phyloP scores from a whole-genome alignment of 164 flowering plant genomes.

The Sextonia rubra region DNA sequence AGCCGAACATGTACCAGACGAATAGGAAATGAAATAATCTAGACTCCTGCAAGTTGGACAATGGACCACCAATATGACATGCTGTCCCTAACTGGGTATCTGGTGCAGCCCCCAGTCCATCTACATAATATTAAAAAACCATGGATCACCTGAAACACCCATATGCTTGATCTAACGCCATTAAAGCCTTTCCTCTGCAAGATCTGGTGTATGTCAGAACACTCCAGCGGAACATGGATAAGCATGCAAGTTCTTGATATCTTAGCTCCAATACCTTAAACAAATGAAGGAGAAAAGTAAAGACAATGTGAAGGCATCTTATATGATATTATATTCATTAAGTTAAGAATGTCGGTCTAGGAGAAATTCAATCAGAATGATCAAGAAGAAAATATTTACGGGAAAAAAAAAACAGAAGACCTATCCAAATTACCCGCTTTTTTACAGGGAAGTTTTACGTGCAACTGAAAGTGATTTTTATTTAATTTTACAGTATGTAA shows the following conservation, averaged over 20 bases:
- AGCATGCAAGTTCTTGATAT: conserved; percentile 56
- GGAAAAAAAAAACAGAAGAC: background rate
- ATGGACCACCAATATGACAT: no score
- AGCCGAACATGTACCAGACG: no score
- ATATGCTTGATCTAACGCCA: conserved; percentile 72
- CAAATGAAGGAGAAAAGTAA: background rate
- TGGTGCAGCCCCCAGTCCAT: background rate
- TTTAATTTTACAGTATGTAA: no score
- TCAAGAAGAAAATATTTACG: background rate
- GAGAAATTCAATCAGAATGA: background rate
- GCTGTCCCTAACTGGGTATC: background rate
- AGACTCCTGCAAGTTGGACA: background rate
- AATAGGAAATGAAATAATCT: conserved; percentile 5
- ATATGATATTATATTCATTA: background rate
- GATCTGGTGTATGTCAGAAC: conserved; percentile 35
- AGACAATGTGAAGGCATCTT: background rate
- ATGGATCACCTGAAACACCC: conserved; percentile 70
- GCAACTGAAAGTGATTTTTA: background rate
- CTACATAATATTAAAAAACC: background rate
- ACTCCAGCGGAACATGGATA: conserved; percentile 61
- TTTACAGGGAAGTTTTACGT: background rate
- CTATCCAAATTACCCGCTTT: background rate
- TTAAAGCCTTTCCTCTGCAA: conserved; percentile 52
- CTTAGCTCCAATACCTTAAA: conserved; percentile 67
- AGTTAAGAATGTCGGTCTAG: background rate